Conservation (phyloP, 2,329 filamentous ascomycete species). For the Apiospora malaysiana region DNA sequence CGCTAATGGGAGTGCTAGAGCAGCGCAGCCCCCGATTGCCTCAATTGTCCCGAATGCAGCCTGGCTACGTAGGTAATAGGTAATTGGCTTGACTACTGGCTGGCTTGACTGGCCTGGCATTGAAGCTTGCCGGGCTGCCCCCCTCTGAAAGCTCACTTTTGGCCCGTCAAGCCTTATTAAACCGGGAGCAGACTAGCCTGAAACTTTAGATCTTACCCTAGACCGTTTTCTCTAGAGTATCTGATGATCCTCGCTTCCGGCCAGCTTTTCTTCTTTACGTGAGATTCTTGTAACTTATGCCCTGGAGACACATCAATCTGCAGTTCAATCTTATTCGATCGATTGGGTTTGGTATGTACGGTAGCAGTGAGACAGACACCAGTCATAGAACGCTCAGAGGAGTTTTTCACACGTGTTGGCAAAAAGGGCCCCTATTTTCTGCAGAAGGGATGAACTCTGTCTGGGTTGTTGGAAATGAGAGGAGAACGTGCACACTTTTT, state of each 20-base stretch:
- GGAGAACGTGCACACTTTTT: neutral
- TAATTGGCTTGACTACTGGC: neutral
- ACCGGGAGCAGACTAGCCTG: constrained; percentile 13
- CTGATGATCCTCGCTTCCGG: constrained; percentile 2
- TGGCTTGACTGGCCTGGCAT: neutral
- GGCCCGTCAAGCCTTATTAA: constrained; percentile 14
- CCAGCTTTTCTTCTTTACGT: neutral
- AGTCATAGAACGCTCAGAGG: neutral
- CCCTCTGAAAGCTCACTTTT: neutral
- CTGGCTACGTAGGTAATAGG: neutral
- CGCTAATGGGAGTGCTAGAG: neutral
- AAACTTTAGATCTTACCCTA: constrained; percentile 18
- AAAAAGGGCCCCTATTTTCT: neutral
- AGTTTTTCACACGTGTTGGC: neutral
- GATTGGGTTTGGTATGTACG: neutral
- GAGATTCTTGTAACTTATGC: too few species aligned
- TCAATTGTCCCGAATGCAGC: neutral
- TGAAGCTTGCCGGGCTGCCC: neutral
- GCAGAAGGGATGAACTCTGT: neutral
- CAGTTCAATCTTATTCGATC: constrained; percentile 10
- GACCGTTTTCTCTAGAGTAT: constrained; percentile 15
- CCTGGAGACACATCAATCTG: constrained; percentile 15
- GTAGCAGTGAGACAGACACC: neutral
- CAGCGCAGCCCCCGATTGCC: too few species aligned
- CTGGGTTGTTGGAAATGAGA: neutral